phyloP scores from a whole-genome alignment of 305 asterid genomes.

The Solanum aculeatissimum region DNA sequence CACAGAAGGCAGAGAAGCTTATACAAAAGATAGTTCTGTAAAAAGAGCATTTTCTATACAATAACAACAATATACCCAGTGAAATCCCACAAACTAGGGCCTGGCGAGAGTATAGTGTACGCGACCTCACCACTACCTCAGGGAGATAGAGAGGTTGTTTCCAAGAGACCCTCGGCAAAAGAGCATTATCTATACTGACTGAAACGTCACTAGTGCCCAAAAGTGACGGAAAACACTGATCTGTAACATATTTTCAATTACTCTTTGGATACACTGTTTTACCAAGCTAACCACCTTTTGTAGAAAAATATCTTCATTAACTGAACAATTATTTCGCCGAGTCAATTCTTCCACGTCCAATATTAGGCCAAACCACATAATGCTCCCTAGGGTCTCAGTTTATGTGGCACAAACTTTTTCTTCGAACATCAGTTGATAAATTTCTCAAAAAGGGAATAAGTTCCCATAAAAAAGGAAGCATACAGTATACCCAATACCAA shows the following conservation, averaged over 20 bases:
- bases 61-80: too few species aligned
- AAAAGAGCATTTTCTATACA: neutral
- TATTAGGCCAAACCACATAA: neutral
- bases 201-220: neutral
- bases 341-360: neutral
- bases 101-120: too few species aligned
- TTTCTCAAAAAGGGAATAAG: neutral
- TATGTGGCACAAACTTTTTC: neutral
- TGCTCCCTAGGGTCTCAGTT: neutral
- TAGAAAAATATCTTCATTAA: neutral
- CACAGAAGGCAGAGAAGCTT: neutral
- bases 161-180: neutral
- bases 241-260: neutral
- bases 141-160: too few species aligned
- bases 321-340: neutral
- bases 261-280: neutral
- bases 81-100: too few species aligned
- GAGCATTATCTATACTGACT: neutral
- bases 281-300: neutral
- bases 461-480: neutral
- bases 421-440: neutral
- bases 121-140: too few species aligned
- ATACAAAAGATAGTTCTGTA: neutral
- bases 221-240: neutral
- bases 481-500: neutral